These are phyloP conservation scores for Forsythia suspensa DNA, from an alignment of 257 asterid species.

Conservation along the genomic window DNA sequence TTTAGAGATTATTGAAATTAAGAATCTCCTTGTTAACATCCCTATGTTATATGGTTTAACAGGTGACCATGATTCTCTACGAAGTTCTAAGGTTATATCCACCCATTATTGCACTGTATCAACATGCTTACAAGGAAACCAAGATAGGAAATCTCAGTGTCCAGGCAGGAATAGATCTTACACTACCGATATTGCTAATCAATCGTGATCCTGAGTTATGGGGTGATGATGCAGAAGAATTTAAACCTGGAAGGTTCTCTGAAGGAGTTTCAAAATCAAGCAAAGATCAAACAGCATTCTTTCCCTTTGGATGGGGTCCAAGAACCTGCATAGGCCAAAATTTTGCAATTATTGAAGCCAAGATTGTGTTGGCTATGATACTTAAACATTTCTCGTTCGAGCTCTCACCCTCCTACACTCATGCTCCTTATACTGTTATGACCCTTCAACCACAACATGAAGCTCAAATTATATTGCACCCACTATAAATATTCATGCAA, in stretches of 20 bases:
- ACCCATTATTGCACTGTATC: conserved; percentile 41
- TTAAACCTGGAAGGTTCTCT: conserved; percentile 53
- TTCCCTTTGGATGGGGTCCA: conserved; percentile 69
- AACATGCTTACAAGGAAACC: conserved; percentile 40
- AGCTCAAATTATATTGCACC: conserved; percentile 39
- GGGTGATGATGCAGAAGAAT: conserved; percentile 57
- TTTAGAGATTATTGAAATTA: no score
- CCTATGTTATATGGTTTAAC: background rate
- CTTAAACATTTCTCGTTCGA: conserved; percentile 44
- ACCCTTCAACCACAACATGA: conserved; percentile 65
- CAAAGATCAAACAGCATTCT: conserved; percentile 43
- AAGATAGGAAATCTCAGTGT: conserved; percentile 38
- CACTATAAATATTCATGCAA: conserved; percentile 13
- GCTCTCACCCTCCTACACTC: conserved; percentile 52
- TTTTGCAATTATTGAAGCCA: conserved; percentile 51
- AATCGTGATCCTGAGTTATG: conserved; percentile 51
- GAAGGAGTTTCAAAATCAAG: conserved; percentile 48
- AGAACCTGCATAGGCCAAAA: conserved; percentile 56
- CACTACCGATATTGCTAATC: conserved; percentile 41
- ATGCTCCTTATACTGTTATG: conserved; percentile 53
- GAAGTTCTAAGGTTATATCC: conserved; percentile 57
- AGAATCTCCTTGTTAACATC: background rate
- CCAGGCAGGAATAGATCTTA: conserved; percentile 44
- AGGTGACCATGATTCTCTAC: conserved; percentile 54
- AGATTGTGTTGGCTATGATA: conserved; percentile 42